phyloP scores from a whole-genome alignment of 176 grass and related monocot species.

The Hordeum vulgare region MorexV3_pseudomolecules_assembly NC_058521.1:82734416-82734915 shows the following conservation, averaged over 20 bases:
- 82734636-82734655: not conserved
- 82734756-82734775: slow-evolving; percentile 61
- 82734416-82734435: not conserved
- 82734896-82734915: slow-evolving; percentile 82
- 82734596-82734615: not conserved
- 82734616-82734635: not conserved
- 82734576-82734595: not conserved
- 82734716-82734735: slow-evolving; percentile 24
- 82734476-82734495: not conserved
- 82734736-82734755: slow-evolving; percentile 62
- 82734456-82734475: not conserved
- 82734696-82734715: slow-evolving; percentile 74
- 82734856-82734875: slow-evolving; percentile 17
- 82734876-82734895: slow-evolving; percentile 46
- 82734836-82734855: not conserved
- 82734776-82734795: slow-evolving; percentile 48
- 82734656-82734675: not conserved
- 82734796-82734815: slow-evolving; percentile 45
- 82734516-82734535: not conserved
- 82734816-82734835: not conserved
- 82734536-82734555: not conserved
- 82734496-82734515: not conserved
- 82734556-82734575: not conserved
- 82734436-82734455: not conserved
- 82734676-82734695: not conserved